A percentile compares a stretch with the other conserved stretches of the same genome.
Evolutionary conservation across 2,329 filamentous ascomycete species (phyloP).

Genomic region (Phoma sp.): DNA sequence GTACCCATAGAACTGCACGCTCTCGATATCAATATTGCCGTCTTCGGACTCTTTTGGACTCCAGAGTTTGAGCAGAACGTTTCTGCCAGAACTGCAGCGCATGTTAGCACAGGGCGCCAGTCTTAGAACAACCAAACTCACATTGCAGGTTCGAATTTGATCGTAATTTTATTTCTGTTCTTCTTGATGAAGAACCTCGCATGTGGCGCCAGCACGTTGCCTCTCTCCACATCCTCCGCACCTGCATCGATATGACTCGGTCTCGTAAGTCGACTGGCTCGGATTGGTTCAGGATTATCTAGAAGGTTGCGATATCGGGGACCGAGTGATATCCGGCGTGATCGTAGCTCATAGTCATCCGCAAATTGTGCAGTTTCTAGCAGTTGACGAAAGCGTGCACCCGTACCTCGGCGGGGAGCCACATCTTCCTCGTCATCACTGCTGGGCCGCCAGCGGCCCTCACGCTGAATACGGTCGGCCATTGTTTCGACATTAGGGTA

Average conservation of each 20-base stretch:
- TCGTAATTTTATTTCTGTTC: constrained; percentile 83
- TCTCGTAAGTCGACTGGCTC: constrained; percentile 35
- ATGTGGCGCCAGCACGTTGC: constrained; percentile 69
- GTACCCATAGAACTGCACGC: constrained; percentile 82
- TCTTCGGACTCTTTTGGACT: constrained; percentile 69
- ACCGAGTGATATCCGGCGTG: constrained; percentile 8
- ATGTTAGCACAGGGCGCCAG: neutral
- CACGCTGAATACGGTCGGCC: constrained; percentile 49
- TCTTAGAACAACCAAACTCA: constrained; percentile 44
- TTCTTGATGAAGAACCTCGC: constrained; percentile 85
- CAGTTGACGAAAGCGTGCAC: constrained; percentile 34
- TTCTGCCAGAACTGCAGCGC: constrained; percentile 70
- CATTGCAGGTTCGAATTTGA: constrained; percentile 83
- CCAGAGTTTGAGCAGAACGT: constrained; percentile 90
- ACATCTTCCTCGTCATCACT: constrained; percentile 51
- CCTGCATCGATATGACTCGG: constrained; percentile 45
- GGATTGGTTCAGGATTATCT: constrained; percentile 32
- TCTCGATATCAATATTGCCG: constrained; percentile 88
- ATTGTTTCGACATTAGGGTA: constrained; percentile 48
- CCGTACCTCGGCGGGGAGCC: constrained; percentile 28
- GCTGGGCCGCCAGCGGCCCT: constrained; percentile 46
- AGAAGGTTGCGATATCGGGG: constrained; percentile 13
- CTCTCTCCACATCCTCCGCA: constrained; percentile 22
- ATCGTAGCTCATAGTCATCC: constrained; percentile 41
- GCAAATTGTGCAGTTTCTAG: constrained; percentile 27